Evolutionary conservation across 108 stramenopile species (phyloP), one percentile per base, ranked within the genome.

Genomic region (Mayamaea pseudoterrestris): DNA sequence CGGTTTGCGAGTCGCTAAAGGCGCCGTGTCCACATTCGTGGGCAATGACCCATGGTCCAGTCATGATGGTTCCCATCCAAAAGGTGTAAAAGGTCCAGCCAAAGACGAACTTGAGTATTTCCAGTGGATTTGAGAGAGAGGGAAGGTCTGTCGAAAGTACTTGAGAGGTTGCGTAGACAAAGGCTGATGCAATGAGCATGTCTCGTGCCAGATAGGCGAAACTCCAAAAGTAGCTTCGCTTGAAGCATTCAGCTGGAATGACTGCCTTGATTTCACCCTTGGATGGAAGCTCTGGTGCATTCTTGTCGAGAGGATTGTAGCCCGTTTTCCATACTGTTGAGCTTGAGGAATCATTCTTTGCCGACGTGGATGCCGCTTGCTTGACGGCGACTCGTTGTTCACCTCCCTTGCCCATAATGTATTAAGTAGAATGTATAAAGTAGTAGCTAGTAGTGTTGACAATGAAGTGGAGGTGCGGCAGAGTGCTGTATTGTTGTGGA

Each of bases 21-120:
- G 96, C 93, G 34, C 94, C 93, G 60, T 99, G 98, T 37, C 98
- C 98, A 54, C 96, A 98, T 53, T 99, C 98, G 58, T 99, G 98
- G 1, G 91, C 96, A 1, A 99, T 57, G 21, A 99, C 98, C 98
- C 98, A 99, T 21, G 94, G 93, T 6, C 98, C 97, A 18, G 97
- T 98, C 41, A 94, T 53, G 49, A 96, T 93, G 48, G 88, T 84
- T 47, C 98, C 98, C 76, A 92, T 88, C 68, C 84, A 88, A 61
- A 94, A 97, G 64, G 93, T 93, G 58, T 98, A 99, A 44, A 73
- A 50, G 12, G 79, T 73, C 98, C 98, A 99, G 24, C 93, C 83
- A 35, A 78, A 29, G 35, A 60, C 66, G 61, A 77, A 87, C 14
- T 87, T 76, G 21, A 78, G 45, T 22, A 57, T 43, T 0, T 73